Conservation (phyloP, 1,284 basidiomycete genomes). For the Flammula alnicola region DNA sequence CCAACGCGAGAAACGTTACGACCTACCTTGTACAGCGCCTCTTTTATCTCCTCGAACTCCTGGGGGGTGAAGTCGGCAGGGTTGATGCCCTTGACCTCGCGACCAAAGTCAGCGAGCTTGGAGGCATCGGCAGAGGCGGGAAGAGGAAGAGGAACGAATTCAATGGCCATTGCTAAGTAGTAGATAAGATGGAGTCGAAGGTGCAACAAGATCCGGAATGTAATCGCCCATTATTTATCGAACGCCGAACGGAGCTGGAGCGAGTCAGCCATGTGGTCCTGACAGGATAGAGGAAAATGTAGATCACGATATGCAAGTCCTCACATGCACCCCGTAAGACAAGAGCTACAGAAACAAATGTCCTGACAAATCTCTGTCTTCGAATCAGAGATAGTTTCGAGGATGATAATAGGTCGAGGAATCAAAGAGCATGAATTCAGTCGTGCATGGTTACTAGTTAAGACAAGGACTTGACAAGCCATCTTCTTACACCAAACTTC, state of each 20-base stretch:
- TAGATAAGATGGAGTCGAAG: not conserved
- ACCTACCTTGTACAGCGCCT: conserved; percentile 70
- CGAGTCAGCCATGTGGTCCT: not conserved
- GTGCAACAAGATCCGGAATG: conserved; percentile 6
- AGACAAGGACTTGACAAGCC: too few relatives aligned
- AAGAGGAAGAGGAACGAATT: conserved; percentile 58
- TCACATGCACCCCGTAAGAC: too few relatives aligned
- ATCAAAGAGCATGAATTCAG: too few relatives aligned
- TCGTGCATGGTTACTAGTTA: too few relatives aligned
- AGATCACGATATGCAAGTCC: not conserved
- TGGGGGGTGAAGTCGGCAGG: conserved; percentile 65
- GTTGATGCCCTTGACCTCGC: conserved; percentile 65
- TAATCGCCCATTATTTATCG: conserved; percentile 10
- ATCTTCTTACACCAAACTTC: too few relatives aligned
- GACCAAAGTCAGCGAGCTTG: conserved; percentile 66
- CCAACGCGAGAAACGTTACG: conserved; percentile 33
- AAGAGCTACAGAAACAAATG: too few relatives aligned
- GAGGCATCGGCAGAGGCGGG: conserved; percentile 62
- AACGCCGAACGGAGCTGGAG: not conserved
- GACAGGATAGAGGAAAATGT: not conserved
- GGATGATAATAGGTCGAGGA: too few relatives aligned
- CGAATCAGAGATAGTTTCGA: too few relatives aligned
- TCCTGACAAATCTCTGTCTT: too few relatives aligned
- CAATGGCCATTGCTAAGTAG: conserved; percentile 53
- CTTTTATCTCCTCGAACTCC: conserved; percentile 60